Conservation (phyloP, 495 filamentous ascomycete species). For the Chlorociboria aeruginascens region DNA sequence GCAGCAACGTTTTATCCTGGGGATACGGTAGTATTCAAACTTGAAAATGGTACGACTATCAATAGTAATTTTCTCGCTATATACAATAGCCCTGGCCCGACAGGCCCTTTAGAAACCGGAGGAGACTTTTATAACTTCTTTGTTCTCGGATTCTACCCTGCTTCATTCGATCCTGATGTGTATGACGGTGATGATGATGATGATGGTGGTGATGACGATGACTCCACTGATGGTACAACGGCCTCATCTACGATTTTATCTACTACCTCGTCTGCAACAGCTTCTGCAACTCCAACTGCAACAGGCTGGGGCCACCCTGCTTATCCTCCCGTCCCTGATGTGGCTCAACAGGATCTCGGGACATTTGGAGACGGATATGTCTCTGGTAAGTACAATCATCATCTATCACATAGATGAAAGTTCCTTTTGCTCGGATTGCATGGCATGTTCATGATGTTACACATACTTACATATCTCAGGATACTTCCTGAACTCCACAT, state of each 20-base stretch:
- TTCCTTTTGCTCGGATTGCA: too few species aligned
- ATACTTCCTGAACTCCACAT: conserved; percentile 30
- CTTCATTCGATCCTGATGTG: conserved; percentile 15
- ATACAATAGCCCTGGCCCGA: conserved; percentile 23
- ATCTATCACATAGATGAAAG: too few species aligned
- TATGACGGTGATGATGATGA: not conserved
- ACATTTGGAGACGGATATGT: conserved; percentile 24
- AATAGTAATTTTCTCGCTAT: conserved; percentile 25
- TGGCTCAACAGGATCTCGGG: conserved; percentile 24
- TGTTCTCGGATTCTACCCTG: conserved; percentile 28
- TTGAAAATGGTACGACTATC: conserved; percentile 27
- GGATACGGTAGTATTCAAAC: conserved; percentile 27
- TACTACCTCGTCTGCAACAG: not conserved
- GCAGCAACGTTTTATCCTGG: conserved; percentile 35
- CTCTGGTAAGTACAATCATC: conserved; percentile 11
- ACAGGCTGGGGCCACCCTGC: conserved; percentile 20
- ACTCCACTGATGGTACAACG: not conserved
- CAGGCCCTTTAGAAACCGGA: conserved; percentile 32
- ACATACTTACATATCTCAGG: too few species aligned
- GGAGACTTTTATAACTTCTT: conserved; percentile 40
- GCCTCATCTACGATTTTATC: conserved; percentile 1
- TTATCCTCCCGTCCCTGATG: conserved; percentile 23
- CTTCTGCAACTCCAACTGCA: conserved; percentile 3
- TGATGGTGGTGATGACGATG: not conserved
- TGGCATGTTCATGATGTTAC: too few species aligned